Evolutionary conservation across 306 rosid species (phyloP), one percentile per base, ranked within the genome.

Genomic region (Quercus agrifolia): DNA sequence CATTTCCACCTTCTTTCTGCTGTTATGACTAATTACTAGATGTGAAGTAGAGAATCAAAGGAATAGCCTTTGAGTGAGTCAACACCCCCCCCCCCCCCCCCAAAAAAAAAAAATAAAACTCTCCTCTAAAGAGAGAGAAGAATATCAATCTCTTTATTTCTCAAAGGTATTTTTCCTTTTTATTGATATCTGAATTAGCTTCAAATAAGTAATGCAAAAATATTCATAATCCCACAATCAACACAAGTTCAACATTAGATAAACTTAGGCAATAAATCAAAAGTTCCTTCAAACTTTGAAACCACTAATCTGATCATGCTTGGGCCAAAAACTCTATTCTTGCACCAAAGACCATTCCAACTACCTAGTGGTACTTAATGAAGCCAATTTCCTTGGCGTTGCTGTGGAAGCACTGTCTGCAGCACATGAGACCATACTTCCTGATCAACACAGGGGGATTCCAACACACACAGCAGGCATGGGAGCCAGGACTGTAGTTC

Each of bases 381-480:
- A 95, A 95, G 57, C 99, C 98, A 74, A 95, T 95, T 81, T 95
- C 97, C 91, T 95, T 95, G 89, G 99, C 97, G 6, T 95, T 95
- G 91, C 98, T 95, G 2, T 97, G 98, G 91, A 95, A 95, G 89
- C 99, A 95, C 73, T 92, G 99, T 86, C 99, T 92, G 91, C 99
- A 92, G 68, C 98, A 95, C 93, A 88, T 95, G 20, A 95, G 92
- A 8, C 99, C 98, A 14, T 95, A 95, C 91, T 95, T 92, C 87
- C 99, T 77, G 76, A 95, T 92, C 87, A 95, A 78, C 2, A 94
- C 98, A 71, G 92, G 99, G 1, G 99, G 92, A 57, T 95, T 95
- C 8, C 99, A 97, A 28, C 98, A 95, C 64, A 76, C 81, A 3
- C 79, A 94, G 95, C 97, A 94, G 74, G 98, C 66, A 81, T 97